Base-by-base conservation (phyloP, 1,139 yeast genomes). In the Geotrichum reessii region DNA sequence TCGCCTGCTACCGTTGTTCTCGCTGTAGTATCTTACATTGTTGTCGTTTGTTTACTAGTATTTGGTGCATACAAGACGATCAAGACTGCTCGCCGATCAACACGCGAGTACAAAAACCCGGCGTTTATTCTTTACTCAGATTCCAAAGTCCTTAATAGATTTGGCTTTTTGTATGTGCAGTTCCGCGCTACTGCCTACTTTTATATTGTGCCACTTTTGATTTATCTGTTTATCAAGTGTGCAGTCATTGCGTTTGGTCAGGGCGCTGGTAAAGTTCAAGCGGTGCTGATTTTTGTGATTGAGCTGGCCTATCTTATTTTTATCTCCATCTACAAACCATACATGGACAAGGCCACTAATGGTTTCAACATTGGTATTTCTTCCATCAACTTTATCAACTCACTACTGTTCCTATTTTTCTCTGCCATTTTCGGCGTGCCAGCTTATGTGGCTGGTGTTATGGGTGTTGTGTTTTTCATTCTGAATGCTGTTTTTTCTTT, bases 331-430 rank as follows among this genome's bases (percentile, higher is more conserved):
- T 28, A 81, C 62, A 83, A 93, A 72, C 99, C 99, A 5, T 93
- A 82, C 72, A 85, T 93, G 93, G 98, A 93, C 75, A 91, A 87
- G 74, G 82, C 95, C 74, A 92, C 98, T 28, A 93, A 93, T 69
- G 86, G 84, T 33, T 88, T 92, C 80, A 93, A 92, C 74, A 92
- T 93, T 66, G 81, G 87, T 54, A 89, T 93, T 67, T 83, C 88
- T 44, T 81, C 87, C 51, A 84, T 93, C 67, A 87, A 86, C 68
- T 81, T 90, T 58, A 75, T 92, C 68, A 92, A 92, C 73, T 84
- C 97, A 0, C 74, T 93, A 57, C 86, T 93, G 76, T 92, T 89
- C 72, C 76, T 91, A 76, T 91, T 93, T 75, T 93, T 90, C 76
- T 88, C 97, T 27, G 83, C 86, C 67, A 77, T 93, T 56, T 92